Percentiles rank a stretch among this genome's conserved stretches.
Conservation (phyloP, 202 grass and related monocot species). For the Zoysia matrella region DNA sequence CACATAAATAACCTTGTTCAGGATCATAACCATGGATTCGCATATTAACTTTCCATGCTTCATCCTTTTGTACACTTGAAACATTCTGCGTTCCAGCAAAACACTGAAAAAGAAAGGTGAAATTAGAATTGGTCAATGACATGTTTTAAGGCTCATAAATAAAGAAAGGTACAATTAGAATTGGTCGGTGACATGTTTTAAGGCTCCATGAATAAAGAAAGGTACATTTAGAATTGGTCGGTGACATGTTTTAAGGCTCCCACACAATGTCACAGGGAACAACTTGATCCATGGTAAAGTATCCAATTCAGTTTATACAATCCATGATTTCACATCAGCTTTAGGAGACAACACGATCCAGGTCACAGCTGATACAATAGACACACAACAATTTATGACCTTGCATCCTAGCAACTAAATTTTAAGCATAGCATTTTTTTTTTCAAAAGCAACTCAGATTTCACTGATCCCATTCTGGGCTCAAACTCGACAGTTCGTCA, state of each 20-base stretch:
- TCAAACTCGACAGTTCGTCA: not conserved
- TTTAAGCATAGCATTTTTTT: not conserved
- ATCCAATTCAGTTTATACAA: not conserved
- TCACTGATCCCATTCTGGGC: not conserved
- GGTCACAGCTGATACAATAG: not conserved
- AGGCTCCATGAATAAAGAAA: too few relatives aligned
- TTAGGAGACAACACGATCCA: not conserved
- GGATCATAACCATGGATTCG: conserved; percentile 89
- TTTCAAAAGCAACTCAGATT: too few relatives aligned
- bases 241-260: too few relatives aligned
- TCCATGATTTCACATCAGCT: not conserved
- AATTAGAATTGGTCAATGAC: too few relatives aligned
- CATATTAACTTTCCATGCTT: too few relatives aligned
- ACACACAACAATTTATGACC: not conserved
- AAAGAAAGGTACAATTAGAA: conserved; percentile 27
- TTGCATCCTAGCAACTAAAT: conserved; percentile 14
- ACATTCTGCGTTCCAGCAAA: too few relatives aligned
- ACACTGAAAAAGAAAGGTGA: too few relatives aligned
- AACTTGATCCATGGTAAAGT: not conserved
- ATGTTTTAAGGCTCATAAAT: too few relatives aligned
- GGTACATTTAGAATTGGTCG: too few relatives aligned
- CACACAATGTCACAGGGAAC: not conserved
- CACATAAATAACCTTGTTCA: conserved; percentile 92
- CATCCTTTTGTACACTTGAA: too few relatives aligned
- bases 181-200: not conserved